Conservation (phyloP, 2,329 filamentous ascomycete species). For the Diaporthe sp. region DNA sequence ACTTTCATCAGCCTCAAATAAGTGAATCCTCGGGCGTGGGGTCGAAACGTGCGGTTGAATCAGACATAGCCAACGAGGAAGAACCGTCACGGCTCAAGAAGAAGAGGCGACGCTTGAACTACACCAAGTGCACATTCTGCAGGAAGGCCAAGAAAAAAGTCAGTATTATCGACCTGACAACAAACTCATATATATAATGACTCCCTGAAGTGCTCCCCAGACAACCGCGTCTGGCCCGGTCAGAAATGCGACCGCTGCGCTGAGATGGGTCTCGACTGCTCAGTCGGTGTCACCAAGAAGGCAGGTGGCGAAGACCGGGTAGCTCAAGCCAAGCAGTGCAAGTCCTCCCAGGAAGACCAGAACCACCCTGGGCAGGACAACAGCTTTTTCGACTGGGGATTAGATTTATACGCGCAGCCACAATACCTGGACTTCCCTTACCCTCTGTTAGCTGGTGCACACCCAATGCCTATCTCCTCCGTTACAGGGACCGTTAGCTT, state of each 20-base stretch:
- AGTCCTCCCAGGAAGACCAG: not conserved
- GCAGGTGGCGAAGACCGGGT: not conserved
- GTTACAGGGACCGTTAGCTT: too few species aligned
- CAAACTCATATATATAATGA: not conserved
- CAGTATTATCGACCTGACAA: not conserved
- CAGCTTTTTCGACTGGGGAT: too few species aligned
- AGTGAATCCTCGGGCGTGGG: not conserved
- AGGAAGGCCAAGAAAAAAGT: not conserved
- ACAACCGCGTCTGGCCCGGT: not conserved
- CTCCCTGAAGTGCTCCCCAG: not conserved
- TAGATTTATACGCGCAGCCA: conserved; percentile 46
- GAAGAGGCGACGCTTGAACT: not conserved
- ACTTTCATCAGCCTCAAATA: not conserved
- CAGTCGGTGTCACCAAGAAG: not conserved
- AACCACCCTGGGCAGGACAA: not conserved
- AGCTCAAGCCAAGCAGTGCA: not conserved
- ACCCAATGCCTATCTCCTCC: conserved; percentile 41
- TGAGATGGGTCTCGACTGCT: not conserved
- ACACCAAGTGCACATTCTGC: not conserved
- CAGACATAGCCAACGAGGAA: too few species aligned
- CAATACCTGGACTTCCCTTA: conserved; percentile 47
- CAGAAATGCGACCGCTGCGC: not conserved
- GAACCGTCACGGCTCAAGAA: not conserved
- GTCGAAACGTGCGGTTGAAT: not conserved
- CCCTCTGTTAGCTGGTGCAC: conserved; percentile 40